phyloP scores from a whole-genome alignment of 2,329 filamentous ascomycete genomes.

The Pseudopyricularia javanii region DNA sequence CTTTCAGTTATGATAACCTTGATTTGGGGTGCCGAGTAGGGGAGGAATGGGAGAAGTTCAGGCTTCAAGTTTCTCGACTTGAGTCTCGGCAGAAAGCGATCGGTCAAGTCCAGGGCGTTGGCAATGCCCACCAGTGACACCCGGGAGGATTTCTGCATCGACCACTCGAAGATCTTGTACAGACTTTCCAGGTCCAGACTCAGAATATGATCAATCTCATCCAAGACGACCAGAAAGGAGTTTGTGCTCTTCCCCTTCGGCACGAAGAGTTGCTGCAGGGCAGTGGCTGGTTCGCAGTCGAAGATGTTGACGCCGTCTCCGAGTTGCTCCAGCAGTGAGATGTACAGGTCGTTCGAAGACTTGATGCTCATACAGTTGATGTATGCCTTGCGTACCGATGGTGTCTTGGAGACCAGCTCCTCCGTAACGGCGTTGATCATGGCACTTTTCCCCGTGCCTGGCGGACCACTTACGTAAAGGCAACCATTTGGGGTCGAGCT shows the following conservation, averaged over 20 bases:
- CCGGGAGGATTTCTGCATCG: constrained; percentile 65
- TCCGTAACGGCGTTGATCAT: constrained; percentile 72
- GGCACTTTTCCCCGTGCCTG: constrained; percentile 93
- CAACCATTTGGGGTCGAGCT: constrained; percentile 58
- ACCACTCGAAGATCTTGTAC: constrained; percentile 96
- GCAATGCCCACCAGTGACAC: constrained; percentile 86
- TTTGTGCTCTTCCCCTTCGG: constrained; percentile 46
- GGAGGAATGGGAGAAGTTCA: constrained; percentile 78
- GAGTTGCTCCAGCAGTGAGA: constrained; percentile 61
- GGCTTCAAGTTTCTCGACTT: constrained; percentile 90
- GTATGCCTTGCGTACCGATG: constrained; percentile 55
- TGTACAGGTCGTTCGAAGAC: constrained; percentile 73
- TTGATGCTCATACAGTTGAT: constrained; percentile 98
- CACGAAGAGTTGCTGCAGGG: constrained; percentile 60
- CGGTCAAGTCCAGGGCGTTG: constrained; percentile 89
- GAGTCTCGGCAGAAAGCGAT: constrained; percentile 83
- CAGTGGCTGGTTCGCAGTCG: constrained; percentile 55
- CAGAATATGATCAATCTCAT: constrained; percentile 91
- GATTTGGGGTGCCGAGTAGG: constrained; percentile 81
- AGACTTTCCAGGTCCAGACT: constrained; percentile 80
- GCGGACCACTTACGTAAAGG: constrained; percentile 88
- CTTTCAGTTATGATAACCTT: constrained; percentile 76
- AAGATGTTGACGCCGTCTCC: constrained; percentile 40
- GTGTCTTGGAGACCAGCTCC: constrained; percentile 35
- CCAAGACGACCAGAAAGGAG: constrained; percentile 71